A percentile compares a stretch with the other conserved stretches of the same genome.
These are phyloP conservation scores for Zanthoxylum bungeanum DNA, from an alignment of 345 rosid genomes.

Conservation along the genomic window DNA sequence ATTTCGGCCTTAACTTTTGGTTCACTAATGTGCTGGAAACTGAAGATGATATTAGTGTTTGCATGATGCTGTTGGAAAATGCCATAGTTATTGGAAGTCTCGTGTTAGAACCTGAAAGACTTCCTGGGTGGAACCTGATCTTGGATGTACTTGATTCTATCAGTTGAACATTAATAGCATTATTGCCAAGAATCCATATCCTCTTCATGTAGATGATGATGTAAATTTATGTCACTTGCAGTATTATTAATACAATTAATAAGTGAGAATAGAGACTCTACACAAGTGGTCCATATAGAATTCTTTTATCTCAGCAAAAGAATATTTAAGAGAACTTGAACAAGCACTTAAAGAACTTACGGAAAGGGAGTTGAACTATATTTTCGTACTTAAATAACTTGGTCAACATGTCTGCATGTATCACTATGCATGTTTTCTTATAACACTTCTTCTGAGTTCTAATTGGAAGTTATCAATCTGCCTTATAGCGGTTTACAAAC, in stretches of 20 bases:
- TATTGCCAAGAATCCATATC: background rate
- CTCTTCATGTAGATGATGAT: background rate
- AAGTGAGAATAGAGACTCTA: too few relatives aligned
- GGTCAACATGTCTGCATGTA: background rate
- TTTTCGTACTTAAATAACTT: background rate
- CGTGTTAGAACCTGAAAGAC: background rate
- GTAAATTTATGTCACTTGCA: background rate
- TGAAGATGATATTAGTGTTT: background rate
- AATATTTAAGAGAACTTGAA: too few relatives aligned
- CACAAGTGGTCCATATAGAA: too few relatives aligned
- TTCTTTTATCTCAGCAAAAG: too few relatives aligned
- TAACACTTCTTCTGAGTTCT: background rate
- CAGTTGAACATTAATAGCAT: background rate
- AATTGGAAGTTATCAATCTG: background rate
- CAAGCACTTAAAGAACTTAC: too few relatives aligned
- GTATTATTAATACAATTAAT: too few relatives aligned
- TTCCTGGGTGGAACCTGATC: background rate
- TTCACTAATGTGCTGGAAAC: background rate
- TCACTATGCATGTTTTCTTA: background rate
- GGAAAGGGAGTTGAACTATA: background rate
- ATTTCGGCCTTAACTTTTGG: background rate
- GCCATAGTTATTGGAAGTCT: background rate
- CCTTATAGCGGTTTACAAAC: constrained; percentile 1
- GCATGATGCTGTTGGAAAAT: background rate
- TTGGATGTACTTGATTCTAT: background rate